Evolutionary conservation across 2,329 filamentous ascomycete species (phyloP).

Genomic region (Claviceps humidiphila): DNA sequence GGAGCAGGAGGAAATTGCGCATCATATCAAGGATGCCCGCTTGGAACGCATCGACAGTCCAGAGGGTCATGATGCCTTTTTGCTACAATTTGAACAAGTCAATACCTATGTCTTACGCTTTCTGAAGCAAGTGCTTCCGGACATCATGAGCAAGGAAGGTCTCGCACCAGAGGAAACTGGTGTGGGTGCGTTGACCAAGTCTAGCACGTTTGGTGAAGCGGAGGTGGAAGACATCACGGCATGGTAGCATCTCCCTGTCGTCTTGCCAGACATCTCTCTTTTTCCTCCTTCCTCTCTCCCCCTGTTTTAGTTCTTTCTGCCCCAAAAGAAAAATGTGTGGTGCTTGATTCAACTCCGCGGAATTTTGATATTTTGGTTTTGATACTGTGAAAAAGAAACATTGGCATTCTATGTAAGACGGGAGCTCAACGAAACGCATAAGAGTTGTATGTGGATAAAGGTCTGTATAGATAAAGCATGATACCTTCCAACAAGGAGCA

Average conservation of each 20-base stretch:
- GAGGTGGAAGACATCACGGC: conserved; percentile 94
- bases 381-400: neutral
- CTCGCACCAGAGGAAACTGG: conserved; percentile 34
- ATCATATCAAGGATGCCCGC: conserved; percentile 61
- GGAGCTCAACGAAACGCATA: neutral
- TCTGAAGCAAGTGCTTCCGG: conserved; percentile 66
- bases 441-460: neutral
- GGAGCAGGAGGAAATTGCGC: conserved; percentile 85
- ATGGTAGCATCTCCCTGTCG: conserved; percentile 47
- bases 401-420: neutral
- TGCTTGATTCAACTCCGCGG: neutral
- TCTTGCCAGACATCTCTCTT: neutral
- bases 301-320: no score
- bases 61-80: conserved; percentile 91
- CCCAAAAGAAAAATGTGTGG: no score
- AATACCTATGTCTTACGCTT: conserved; percentile 80
- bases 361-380: neutral
- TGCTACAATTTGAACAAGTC: conserved; percentile 94
- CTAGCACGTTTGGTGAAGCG: conserved; percentile 85
- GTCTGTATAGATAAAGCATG: neutral
- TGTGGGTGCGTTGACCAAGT: conserved; percentile 60
- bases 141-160: conserved; percentile 65
- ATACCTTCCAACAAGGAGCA: neutral
- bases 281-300: neutral
- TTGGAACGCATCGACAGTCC: conserved; percentile 83